Evolutionary conservation across 2,329 filamentous ascomycete species (phyloP), one percentile per base, ranked within the genome.

Genomic region (Podosphaera leucotricha): DNA sequence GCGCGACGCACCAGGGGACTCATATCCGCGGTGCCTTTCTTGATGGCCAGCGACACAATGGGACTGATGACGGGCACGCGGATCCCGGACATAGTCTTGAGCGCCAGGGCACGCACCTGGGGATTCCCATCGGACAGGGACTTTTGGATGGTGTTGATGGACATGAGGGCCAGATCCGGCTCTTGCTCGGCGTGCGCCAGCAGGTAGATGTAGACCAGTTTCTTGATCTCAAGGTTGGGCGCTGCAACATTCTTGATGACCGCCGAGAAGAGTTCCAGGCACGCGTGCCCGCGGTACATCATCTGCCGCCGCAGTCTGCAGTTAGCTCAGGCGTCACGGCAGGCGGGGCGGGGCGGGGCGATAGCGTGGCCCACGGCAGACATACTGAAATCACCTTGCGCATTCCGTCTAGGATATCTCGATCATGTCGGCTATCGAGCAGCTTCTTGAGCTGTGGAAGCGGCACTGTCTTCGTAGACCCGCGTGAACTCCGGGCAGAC

Each of bases 91-190:
- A 98, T 98, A 51, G 90, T 93, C 50, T 86, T 83, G 49, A 98
- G 68, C 0, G 90, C 90, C 55, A 98, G 77, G 19, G 87, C 84
- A 52, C 90, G 78, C 18, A 94, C 76, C 57, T 92, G 81, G 1
- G 90, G 83, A 59, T 86, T 94, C 46, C 77, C 69, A 61, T 98
- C 90, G 20, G 85, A 92, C 46, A 98, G 72, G 8, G 87, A 93
- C 62, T 94, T 95, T 59, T 98, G 90, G 54, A 98, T 95, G 6
- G 90, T 92, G 63, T 98, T 98, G 70, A 98, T 94, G 47, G 86
- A 93, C 38, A 98, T 71, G 33, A 98, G 71, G 18, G 90, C 86
- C 39, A 94, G 80, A 62, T 98, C 90, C 46, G 87, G 90, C 57
- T 95, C 90, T 50, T 85, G 76, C 60, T 95, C 90, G 59, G 90